These are phyloP conservation scores for Ailanthus altissimus DNA, from an alignment of 345 rosid genomes.

Conservation along the genomic window DNA sequence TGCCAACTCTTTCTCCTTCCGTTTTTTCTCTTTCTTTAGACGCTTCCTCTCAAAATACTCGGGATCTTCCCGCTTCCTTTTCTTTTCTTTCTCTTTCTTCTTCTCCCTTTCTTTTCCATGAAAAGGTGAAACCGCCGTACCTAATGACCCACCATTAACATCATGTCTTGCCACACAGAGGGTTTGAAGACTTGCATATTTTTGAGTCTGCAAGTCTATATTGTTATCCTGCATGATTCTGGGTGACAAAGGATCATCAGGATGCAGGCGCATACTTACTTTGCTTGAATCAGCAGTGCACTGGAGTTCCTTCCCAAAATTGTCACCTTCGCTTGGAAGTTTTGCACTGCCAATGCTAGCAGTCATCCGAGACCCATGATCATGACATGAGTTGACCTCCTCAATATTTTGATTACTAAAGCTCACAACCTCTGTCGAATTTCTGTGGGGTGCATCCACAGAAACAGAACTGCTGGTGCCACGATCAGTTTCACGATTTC, in stretches of 20 bases:
- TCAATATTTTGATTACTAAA: constrained; percentile 72
- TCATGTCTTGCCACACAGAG: constrained; percentile 45
- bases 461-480: constrained; percentile 81
- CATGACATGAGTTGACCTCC: constrained; percentile 88
- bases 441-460: constrained; percentile 90
- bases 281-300: constrained; percentile 96
- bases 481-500: constrained; percentile 49
- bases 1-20: constrained; percentile 72
- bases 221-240: constrained; percentile 45
- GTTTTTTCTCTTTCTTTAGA: constrained; percentile 81
- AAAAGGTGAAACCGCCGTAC: constrained; percentile 26
- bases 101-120: constrained; percentile 45
- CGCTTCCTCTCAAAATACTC: constrained; percentile 74
- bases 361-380: constrained; percentile 82
- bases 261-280: constrained; percentile 40
- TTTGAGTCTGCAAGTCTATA: constrained; percentile 51
- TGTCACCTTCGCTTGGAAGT: constrained; percentile 63
- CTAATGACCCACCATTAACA: constrained; percentile 35
- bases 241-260: constrained; percentile 43
- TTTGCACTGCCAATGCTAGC: constrained; percentile 96
- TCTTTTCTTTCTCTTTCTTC: constrained; percentile 61
- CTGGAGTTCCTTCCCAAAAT: constrained; percentile 79
- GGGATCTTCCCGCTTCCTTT: constrained; percentile 63
- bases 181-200: constrained; percentile 64
- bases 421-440: constrained; percentile 69